Base-by-base conservation (phyloP, 768 basidiomycete genomes). In the Clathrus columnatus region DNA sequence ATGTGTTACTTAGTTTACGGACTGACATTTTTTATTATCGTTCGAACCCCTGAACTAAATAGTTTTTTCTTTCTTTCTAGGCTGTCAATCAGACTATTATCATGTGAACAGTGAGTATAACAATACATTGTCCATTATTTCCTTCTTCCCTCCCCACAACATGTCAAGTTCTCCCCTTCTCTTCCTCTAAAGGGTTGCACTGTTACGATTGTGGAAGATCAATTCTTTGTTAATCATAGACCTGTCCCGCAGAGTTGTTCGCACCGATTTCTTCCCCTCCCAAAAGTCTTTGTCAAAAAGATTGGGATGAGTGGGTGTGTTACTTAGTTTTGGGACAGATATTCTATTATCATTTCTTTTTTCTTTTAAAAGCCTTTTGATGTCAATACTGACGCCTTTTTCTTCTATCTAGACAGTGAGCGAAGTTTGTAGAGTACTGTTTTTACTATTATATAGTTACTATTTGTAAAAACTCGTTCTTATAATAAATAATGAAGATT, bases 141-240 rank as follows among this genome's bases (percentile, higher is more conserved):
- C 11, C 28, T 48, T 50, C 45, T 46, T 30, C 45, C 43, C 59
- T 61, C 72, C 73, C 73, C 70, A 67, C 52, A 68, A 72, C 72
- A 69, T 73, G 73, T 74, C 74, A 75, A 72, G 73, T 62, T n/a
- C 58, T 61, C 47, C 57, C 36, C 54, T 61, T 59, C 57, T 45
- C 52, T 58, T 42, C 30, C 45, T 46, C 55, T 30, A 54, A 46
- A 52, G 47, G 36, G 61, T 53, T 36, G 60, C 65, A 67, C 73
- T 72, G 75, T 76, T 76, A 76, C 75, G 71, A 69, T 68, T 70
- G 72, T 76, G 75, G 74, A 69, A 76, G 71, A 76, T 62, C 66
- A 62, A 74, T 59, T 57, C 61, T 64, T 62, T 21, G 17, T 45
- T 47, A 55, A 42, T 56, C 54, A 54, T 61, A 52, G 56, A 43